Percentiles rank a stretch among this genome's conserved stretches.
phyloP scores from a whole-genome alignment of 2,329 filamentous ascomycete genomes.

The Neonectria faginata region DNA sequence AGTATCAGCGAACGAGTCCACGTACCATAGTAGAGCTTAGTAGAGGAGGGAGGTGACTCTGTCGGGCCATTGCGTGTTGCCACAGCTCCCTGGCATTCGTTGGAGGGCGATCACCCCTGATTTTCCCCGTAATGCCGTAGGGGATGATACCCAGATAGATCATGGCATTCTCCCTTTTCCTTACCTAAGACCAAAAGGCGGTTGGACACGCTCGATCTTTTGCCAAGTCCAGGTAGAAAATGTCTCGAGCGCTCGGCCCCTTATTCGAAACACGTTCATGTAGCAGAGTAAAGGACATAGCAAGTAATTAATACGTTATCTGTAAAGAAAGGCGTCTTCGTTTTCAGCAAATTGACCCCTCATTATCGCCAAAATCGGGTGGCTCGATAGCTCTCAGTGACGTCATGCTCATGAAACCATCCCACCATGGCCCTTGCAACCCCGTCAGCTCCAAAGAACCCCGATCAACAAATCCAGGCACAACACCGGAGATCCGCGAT shows the following conservation, averaged over 20 bases:
- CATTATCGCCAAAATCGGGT: conserved; percentile 3
- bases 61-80: conserved; percentile 23
- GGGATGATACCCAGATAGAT: neutral
- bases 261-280: neutral
- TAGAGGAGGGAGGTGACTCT: conserved; percentile 5
- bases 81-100: conserved; percentile 6
- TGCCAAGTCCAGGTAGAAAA: neutral
- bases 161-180: neutral
- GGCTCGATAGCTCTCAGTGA: conserved; percentile 14
- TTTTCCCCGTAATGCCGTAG: neutral
- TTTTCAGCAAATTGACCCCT: neutral
- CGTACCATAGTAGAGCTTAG: neutral
- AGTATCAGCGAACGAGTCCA: neutral
- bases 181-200: neutral
- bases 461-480: neutral
- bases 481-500: neutral
- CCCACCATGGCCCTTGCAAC: conserved; percentile 10
- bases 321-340: neutral
- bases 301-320: neutral
- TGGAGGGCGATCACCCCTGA: neutral
- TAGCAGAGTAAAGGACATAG: neutral
- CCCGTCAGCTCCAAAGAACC: conserved; percentile 1
- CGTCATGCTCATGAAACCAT: conserved; percentile 22
- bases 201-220: neutral
- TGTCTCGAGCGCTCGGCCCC: neutral